A percentile compares a stretch with the other conserved stretches of the same genome.
Conservation (phyloP, 1,284 basidiomycete species). For the Pseudozyma thailandica region DNA sequence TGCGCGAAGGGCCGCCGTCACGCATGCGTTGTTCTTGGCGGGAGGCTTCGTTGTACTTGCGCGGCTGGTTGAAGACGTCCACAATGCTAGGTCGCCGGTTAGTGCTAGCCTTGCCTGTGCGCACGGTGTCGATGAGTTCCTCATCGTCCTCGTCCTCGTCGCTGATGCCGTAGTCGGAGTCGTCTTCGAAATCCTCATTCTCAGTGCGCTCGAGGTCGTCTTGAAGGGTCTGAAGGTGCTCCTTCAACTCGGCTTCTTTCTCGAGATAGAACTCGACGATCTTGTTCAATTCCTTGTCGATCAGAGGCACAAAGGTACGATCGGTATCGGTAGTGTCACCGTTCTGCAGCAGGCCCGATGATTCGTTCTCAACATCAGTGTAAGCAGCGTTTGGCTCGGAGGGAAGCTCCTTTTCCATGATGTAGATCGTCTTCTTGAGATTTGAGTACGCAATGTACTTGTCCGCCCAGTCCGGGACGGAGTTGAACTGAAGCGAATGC, state of each 20-base stretch:
- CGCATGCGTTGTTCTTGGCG: conserved; percentile 51
- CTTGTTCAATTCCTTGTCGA: conserved; percentile 86
- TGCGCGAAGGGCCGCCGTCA: conserved; percentile 29
- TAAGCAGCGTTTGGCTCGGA: conserved; percentile 31
- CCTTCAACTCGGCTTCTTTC: conserved; percentile 72
- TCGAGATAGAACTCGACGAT: conserved; percentile 81
- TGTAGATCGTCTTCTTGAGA: conserved; percentile 67
- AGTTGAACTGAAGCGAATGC: conserved; percentile 88
- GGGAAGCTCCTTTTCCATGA: conserved; percentile 61
- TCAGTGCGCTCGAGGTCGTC: conserved; percentile 58
- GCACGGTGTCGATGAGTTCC: conserved; percentile 46
- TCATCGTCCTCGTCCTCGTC: conserved; percentile 72
- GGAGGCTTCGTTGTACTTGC: conserved; percentile 49
- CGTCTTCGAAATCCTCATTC: conserved; percentile 71
- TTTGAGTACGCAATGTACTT: conserved; percentile 77
- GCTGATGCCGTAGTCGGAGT: conserved; percentile 73
- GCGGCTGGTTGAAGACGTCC: conserved; percentile 49
- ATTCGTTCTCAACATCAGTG: conserved; percentile 60
- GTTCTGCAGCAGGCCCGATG: conserved; percentile 46
- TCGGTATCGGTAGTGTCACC: conserved; percentile 58
- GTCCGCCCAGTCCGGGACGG: conserved; percentile 93
- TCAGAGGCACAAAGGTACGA: conserved; percentile 70
- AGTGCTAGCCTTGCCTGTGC: conserved; percentile 37
- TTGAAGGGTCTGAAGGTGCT: conserved; percentile 47
- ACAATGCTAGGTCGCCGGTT: conserved; percentile 58